These are phyloP conservation scores for Agrocybe pediades DNA, from an alignment of 768 basidiomycete species.

Conservation along the genomic window DNA sequence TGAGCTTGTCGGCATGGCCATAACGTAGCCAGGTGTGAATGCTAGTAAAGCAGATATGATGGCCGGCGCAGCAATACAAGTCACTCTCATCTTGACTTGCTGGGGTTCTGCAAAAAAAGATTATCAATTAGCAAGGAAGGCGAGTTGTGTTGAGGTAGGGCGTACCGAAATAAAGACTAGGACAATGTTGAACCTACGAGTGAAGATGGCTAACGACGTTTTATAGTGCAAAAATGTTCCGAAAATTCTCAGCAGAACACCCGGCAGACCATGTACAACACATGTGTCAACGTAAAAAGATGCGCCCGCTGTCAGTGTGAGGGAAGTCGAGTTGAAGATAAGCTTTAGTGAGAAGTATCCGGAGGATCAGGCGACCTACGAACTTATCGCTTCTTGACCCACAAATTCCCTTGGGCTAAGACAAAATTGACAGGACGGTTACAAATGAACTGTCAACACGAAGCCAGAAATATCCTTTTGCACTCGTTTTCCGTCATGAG, in stretches of 20 bases:
- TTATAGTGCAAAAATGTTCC: background rate
- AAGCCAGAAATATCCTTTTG: too few relatives aligned
- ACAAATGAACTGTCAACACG: too few relatives aligned
- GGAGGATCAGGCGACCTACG: too few relatives aligned
- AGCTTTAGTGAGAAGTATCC: too few relatives aligned
- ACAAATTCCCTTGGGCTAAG: too few relatives aligned
- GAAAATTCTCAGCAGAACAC: background rate
- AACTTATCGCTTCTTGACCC: too few relatives aligned
- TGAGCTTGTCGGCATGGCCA: background rate
- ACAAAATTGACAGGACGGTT: too few relatives aligned
- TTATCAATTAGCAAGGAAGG: too few relatives aligned
- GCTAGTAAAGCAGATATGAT: background rate
- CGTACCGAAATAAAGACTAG: background rate
- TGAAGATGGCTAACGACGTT: background rate
- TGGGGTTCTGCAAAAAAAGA: background rate
- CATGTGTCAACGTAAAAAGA: background rate
- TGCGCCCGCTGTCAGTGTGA: too few relatives aligned
- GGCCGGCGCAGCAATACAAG: background rate
- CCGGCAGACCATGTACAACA: background rate
- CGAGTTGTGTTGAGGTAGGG: background rate
- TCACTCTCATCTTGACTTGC: too few relatives aligned
- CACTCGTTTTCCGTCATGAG: too few relatives aligned
- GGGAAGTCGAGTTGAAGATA: too few relatives aligned
- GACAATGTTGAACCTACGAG: background rate
- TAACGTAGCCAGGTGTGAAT: background rate